Conservation (phyloP, 495 filamentous ascomycete species). For the Aspergillus saccharolyticus region DNA sequence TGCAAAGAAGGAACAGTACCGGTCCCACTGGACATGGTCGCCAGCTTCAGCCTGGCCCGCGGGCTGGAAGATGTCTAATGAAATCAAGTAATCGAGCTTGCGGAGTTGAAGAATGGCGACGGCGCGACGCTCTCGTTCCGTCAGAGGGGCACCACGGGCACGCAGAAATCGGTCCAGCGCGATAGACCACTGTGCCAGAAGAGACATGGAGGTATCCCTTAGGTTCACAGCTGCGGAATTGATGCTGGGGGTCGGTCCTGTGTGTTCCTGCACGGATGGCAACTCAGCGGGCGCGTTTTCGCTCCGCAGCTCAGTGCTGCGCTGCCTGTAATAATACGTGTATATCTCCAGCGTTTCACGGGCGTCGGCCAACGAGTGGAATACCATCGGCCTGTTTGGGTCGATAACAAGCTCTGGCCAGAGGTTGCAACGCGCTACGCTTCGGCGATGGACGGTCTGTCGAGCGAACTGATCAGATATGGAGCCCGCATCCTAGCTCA, state of each 20-base stretch:
- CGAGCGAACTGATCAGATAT: background rate
- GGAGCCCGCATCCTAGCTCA: background rate
- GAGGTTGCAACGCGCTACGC: background rate
- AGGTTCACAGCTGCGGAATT: background rate
- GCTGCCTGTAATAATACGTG: constrained; percentile 1
- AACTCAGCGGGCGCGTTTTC: too few species aligned
- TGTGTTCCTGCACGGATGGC: too few species aligned
- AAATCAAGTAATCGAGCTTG: background rate
- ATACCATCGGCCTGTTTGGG: background rate
- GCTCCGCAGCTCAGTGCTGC: background rate
- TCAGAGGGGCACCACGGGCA: background rate
- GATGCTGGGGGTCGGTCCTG: too few species aligned
- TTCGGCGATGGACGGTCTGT: background rate
- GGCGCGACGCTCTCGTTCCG: background rate
- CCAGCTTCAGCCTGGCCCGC: background rate
- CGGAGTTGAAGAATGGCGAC: background rate
- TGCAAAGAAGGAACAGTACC: background rate
- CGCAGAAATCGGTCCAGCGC: background rate
- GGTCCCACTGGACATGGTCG: background rate
- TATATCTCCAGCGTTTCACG: constrained; percentile 2
- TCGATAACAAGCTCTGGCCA: background rate
- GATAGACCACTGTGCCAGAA: background rate
- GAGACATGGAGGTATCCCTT: background rate
- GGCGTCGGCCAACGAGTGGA: constrained; percentile 1
- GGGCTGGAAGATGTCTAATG: background rate